Base-by-base conservation (phyloP, 352 stramenopile genomes). In the Phytophthora fragariae region DNA sequence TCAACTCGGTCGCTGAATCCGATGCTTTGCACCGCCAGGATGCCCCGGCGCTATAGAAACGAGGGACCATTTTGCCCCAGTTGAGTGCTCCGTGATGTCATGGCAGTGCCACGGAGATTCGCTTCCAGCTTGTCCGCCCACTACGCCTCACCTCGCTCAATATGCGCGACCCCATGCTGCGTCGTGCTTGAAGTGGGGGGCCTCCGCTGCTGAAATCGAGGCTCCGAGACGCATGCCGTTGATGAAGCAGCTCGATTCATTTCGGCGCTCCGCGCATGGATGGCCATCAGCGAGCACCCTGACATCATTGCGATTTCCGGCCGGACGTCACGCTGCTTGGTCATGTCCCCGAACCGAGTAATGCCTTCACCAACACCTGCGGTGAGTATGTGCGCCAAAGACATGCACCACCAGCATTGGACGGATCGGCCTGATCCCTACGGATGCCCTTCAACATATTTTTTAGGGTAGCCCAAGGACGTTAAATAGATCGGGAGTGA, bases 221-320 rank as follows among this genome's bases (percentile, higher is more conserved):
- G 24, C 11, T 44, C 15, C 37, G 37, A 44, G 11, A 12, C 10
- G 37, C 37, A 3, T 44, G 37, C 37, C 37, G 37, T 44, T 11
- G 37, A 11, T 27, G 24, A 27, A 44, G 15, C 11, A 19, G 41
- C 41, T n/a, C 15, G 5, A 9, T 10, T 6, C 44, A 50, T 50
- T 50, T 50, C 15, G 44, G 44, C 15, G 17, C 15, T 50, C 44
- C 5, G 44, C 44, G 14, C 15, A 50, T 5, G 41, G 41, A 50
- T 50, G 17, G 15, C 15, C 44, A 8, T 50, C 44, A 50, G 17
- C 17, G 15, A 24, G 44, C 6, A 50, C 9, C 44, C 64, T 81
- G 62, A 77, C 74, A 81, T 81, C 74, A 81, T 70, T 58, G 56
- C 49, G 37, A 60, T 70, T 71, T 72, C 33, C 47, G 33, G 44